Conservation (phyloP, 1,139 yeast genomes). For the Kazachstania sp. region DNA sequence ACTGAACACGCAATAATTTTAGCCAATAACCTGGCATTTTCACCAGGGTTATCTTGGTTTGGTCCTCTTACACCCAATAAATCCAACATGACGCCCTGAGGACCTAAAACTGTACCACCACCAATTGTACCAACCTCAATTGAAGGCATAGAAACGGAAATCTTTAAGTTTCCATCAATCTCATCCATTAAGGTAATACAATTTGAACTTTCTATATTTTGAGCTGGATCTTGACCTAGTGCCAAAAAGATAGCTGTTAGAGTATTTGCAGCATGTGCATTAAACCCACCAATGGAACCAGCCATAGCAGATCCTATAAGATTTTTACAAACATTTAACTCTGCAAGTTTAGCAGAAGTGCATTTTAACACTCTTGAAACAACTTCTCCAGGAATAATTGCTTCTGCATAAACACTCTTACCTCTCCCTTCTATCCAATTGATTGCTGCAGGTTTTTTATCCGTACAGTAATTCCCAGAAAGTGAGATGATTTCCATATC, state of each 20-base stretch:
- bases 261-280: slow-evolving; percentile 95
- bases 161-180: slow-evolving; percentile 69
- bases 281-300: slow-evolving; percentile 95
- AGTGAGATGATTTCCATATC: slow-evolving; percentile 91
- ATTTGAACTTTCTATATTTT: slow-evolving; percentile 92
- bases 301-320: slow-evolving; percentile 98
- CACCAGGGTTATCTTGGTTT: slow-evolving; percentile 91
- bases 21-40: slow-evolving; percentile 92
- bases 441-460: slow-evolving; percentile 94
- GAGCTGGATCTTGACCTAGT: slow-evolving; percentile 98
- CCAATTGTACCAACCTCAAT: slow-evolving; percentile 99
- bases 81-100: slow-evolving; percentile 95
- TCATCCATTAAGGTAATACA: slow-evolving; percentile 94
- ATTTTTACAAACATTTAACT: slow-evolving; percentile 80
- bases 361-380: slow-evolving; percentile 80
- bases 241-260: slow-evolving; percentile 92
- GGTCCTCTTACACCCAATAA: slow-evolving; percentile 93
- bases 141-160: slow-evolving; percentile 97
- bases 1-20: slow-evolving; percentile 90
- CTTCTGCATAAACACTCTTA: slow-evolving; percentile 96
- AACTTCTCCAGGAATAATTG: slow-evolving; percentile 72
- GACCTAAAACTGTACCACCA: slow-evolving; percentile 96
- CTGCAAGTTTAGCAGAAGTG: slow-evolving; percentile 86
- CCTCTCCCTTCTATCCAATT: slow-evolving; percentile 99
- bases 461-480: slow-evolving; percentile 96